Base-by-base conservation (phyloP, 495 filamentous ascomycete genomes). In the Xylaria palmicola region DNA sequence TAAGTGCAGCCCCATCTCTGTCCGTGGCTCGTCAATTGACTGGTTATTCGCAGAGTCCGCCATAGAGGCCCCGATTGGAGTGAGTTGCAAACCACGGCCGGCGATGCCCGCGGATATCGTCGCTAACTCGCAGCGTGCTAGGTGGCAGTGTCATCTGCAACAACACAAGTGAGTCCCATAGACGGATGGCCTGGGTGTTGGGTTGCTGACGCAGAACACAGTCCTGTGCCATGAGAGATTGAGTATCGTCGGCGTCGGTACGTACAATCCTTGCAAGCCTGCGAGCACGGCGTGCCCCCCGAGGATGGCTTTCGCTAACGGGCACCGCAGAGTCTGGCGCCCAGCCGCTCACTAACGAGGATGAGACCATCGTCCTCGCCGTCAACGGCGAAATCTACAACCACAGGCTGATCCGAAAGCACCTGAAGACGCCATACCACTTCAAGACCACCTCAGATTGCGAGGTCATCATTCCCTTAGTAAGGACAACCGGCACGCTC, bases 321-420 rank as follows among this genome's bases (percentile, higher is more conserved):
- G 59, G 12, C 12, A 61, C 40, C 62, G 36, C 66, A 96, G 94
- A 96, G 77, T 90, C 87, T 68, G 94, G 94, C 69, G 94, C 94
- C 39, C 94, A 98, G 77, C 94, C 94, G 51, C 84, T 98, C 47
- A 87, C 94, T 75, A 98, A 90, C 81, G 86, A 92, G 54, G 93
- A 97, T 70, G 88, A 85, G 56, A 88, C 84, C 62, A 86, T 98
- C 64, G 87, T 92, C 59, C 85, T 98, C 50, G 94, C 94, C 60
- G 94, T 97, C 86, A 98, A 98, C 77, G 94, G 94, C 77, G 94
- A 98, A 77, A 98, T 98, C 74, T 98, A 98, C 83, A 98, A 98
- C 85, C 94, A 98, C 78, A 87, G 92, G 63, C 84, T 97, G 65
- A 79, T 98, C 65, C 87, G 94, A 64, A 97, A 97, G 77, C 79